Percentiles rank a stretch among this genome's conserved stretches.
These are phyloP conservation scores for Haplosporangium sp. DNA, from an alignment of 371 early-diverging fungal genomes.

Conservation along the genomic window DNA sequence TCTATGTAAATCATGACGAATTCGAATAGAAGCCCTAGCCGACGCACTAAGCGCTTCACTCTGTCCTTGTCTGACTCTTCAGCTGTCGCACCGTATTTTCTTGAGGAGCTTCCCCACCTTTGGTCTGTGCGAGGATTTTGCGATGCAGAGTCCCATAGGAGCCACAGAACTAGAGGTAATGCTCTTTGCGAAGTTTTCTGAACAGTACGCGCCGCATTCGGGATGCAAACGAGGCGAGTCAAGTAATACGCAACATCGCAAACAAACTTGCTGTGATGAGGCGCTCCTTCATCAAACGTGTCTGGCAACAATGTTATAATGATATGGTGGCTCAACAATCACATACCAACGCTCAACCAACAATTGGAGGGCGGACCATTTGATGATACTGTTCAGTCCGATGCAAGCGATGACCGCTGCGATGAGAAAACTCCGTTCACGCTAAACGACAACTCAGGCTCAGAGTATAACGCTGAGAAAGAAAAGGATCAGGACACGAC, in stretches of 20 bases:
- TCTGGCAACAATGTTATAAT: conserved; percentile 22
- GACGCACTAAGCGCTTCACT: conserved; percentile 3
- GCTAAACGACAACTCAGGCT: conserved; percentile 12
- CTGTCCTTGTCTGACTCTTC: conserved; percentile 15
- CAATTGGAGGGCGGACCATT: conserved; percentile 17
- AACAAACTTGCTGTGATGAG: conserved; percentile 9
- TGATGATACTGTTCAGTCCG: conserved; percentile 6
- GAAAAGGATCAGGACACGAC: conserved; percentile 15
- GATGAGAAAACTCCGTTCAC: conserved; percentile 11
- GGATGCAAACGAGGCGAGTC: conserved; percentile 12
- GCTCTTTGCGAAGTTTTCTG: conserved; percentile 12
- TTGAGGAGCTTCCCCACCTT: conserved; percentile 11
- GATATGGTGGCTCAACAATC: conserved; percentile 13
- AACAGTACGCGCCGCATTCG: conserved; percentile 16
- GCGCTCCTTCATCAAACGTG: conserved; percentile 12
- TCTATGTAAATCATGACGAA: no score
- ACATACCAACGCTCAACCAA: conserved; percentile 15
- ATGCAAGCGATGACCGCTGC: conserved; percentile 1
- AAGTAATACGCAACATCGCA: conserved; percentile 14
- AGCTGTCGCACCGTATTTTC: conserved; percentile 16
- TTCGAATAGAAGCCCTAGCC: no score
- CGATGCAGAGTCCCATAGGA: conserved; percentile 10
- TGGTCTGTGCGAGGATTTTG: conserved; percentile 23
- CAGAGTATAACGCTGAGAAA: conserved; percentile 4
- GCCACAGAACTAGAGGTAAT: conserved; percentile 13